Conservation (phyloP, 495 filamentous ascomycete species). For the Daldinia caldariorum region DNA sequence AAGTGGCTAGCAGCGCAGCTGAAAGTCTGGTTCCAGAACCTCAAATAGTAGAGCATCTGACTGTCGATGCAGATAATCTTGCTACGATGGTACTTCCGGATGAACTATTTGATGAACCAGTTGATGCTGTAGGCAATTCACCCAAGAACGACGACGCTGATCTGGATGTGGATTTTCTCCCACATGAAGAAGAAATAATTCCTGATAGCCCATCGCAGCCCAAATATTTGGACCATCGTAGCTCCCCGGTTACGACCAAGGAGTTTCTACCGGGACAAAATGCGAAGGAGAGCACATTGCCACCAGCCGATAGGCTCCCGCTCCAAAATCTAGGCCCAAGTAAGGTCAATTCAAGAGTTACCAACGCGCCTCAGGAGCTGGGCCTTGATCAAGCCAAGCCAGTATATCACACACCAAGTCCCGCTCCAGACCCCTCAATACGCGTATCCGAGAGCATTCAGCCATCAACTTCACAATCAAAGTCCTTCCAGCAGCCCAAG, state of each 20-base stretch:
- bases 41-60: not conserved
- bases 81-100: conserved; percentile 14
- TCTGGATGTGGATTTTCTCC: not conserved
- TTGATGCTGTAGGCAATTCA: conserved; percentile 3
- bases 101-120: conserved; percentile 23
- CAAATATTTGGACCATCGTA: not conserved
- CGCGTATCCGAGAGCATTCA: conserved; percentile 9
- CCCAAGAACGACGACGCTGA: not conserved
- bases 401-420: not conserved
- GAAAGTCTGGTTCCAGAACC: not conserved
- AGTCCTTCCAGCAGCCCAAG: conserved; percentile 29
- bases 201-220: not conserved
- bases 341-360: conserved; percentile 9
- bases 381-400: conserved; percentile 11
- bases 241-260: not conserved
- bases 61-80: conserved; percentile 8
- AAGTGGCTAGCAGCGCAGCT: not conserved
- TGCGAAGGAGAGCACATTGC: conserved; percentile 27
- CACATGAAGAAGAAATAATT: not conserved
- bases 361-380: conserved; percentile 1
- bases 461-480: conserved; percentile 6
- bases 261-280: conserved; percentile 14
- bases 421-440: not conserved
- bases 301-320: conserved; percentile 19
- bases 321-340: conserved; percentile 9